Base-by-base conservation (phyloP, 148 eudicot genomes). In the Chenopodium suecicum region DNA sequence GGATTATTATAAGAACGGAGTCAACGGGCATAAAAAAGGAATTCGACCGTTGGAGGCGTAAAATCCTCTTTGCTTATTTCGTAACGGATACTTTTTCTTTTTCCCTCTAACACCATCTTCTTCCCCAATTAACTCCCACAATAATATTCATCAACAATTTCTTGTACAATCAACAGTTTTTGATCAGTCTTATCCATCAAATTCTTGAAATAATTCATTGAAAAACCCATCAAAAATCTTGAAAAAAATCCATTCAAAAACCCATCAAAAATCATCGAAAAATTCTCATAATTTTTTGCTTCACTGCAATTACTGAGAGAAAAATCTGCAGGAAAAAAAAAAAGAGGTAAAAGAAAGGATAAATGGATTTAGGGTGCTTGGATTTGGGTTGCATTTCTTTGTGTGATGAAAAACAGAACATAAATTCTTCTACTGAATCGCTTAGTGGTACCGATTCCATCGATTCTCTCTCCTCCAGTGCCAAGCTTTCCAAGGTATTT, bases 361-460 rank as follows among this genome's bases (percentile, higher is more conserved):
- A 69, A 20, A 94, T 94, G 96, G 94, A 94, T 90, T 83, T 92
- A 19, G 93, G 92, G 10, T 92, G 94, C 62, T 79, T 94, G 73
- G 96, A 92, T 82, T 78, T 90, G 87, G 94, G 96, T 50, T 92
- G 96, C 66, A 75, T 91, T 64, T 72, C 82, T 3, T 77, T 78
- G 44, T 73, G 70, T 54, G 81, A 83, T 83, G 93, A 90, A 77
- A 87, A 87, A 72, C 72, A 74, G 47, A 82, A 52, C 52, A 68
- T 70, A 9, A 85, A 85, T 29, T 23, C 67, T 7, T 79, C 79
- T 78, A 25, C 31, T 27, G 84, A 79, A 78, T 79, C 78, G 12
- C 66, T 20, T 0, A 78, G 16, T 70, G 6, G 7, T 62, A 56
- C 16, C 5, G 56, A 70, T 74, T 73, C 82, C 0, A 83, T 64